These are phyloP conservation scores for Exophiala phaeomuriformis DNA, from an alignment of 2,329 filamentous ascomycete species.

Conservation along the genomic window DNA sequence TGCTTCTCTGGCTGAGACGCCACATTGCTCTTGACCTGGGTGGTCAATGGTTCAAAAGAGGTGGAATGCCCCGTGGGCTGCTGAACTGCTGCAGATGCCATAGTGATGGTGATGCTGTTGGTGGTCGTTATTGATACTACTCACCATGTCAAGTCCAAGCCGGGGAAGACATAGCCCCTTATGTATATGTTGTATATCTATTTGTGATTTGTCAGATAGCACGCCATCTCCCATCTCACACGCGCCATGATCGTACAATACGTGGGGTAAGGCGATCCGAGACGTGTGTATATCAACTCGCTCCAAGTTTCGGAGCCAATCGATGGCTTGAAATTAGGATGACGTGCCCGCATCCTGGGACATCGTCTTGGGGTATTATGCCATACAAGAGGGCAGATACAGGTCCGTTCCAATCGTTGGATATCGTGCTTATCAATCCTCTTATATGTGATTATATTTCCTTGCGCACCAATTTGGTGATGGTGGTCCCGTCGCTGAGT, in stretches of 20 bases:
- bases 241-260: conserved; percentile 17
- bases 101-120: conserved; percentile 7
- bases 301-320: conserved; percentile 12
- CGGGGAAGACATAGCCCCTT: conserved; percentile 5
- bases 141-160: background rate
- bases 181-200: background rate
- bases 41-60: conserved; percentile 25
- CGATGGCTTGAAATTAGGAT: conserved; percentile 5
- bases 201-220: conserved; percentile 27
- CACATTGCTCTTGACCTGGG: conserved; percentile 7
- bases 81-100: conserved; percentile 27
- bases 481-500: conserved; percentile 58
- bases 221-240: conserved; percentile 20
- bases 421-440: conserved; percentile 22
- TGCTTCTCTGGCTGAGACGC: conserved; percentile 18
- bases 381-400: background rate
- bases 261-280: conserved; percentile 18
- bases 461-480: conserved; percentile 50
- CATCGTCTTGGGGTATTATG: conserved; percentile 2
- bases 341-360: conserved; percentile 10
- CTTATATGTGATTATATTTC: conserved; percentile 19
- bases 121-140: background rate
- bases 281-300: conserved; percentile 4
- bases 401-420: conserved; percentile 4
- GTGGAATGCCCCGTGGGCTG: conserved; percentile 24